Evolutionary conservation across 2,329 filamentous ascomycete genomes (phyloP), one percentile per base, ranked within the genome.

Genomic region (Cryphonectria naterciae): DNA sequence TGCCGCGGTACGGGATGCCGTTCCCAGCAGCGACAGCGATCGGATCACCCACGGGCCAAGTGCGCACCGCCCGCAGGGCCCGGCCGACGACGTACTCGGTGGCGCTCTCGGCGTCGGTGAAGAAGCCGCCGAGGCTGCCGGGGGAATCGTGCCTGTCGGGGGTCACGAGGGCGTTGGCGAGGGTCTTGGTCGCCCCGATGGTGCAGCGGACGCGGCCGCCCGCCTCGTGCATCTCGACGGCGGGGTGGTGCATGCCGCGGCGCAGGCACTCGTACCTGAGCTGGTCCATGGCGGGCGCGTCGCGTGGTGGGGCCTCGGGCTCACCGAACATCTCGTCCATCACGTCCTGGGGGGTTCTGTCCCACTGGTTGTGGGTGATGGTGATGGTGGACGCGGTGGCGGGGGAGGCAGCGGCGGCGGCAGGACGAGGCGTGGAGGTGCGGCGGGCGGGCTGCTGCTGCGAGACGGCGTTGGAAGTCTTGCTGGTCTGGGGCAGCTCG

Each of bases 211-310:
- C 71, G 35, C 17, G 67, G 28, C 60, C 54, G n/a, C 60, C 68
- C 17, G 66, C 43, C n/a, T 64, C 32, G 49, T 37, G 65, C 13
- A 66, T 32, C 32, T 28, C 35, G 41, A 58, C 52, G 32, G 64
- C 49, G 10, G 73, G 75, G 58, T 76, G 76, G 69, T 49, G 46
- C 46, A 76, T 75, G n/a, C 62, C 35, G 32, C 73, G 75, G 10
- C 25, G 46, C 67, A 75, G 75, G 52, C 75, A 76, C 68, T 73
- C 73, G 4, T 37, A 56, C 25, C 11, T 32, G 41, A 46, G 39
- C 13, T 43, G 22, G 62, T 3, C 25, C 10, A 43, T 32, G 25
- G 37, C 22, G 5, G 37, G 22, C 13, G 41, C 61, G 37, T 43
- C 22, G 11, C 0, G 22, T 17, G 17, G 15, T 1, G 62, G 62